phyloP scores from a whole-genome alignment of 345 rosid species.

The Pistacia atlantica region DNA sequence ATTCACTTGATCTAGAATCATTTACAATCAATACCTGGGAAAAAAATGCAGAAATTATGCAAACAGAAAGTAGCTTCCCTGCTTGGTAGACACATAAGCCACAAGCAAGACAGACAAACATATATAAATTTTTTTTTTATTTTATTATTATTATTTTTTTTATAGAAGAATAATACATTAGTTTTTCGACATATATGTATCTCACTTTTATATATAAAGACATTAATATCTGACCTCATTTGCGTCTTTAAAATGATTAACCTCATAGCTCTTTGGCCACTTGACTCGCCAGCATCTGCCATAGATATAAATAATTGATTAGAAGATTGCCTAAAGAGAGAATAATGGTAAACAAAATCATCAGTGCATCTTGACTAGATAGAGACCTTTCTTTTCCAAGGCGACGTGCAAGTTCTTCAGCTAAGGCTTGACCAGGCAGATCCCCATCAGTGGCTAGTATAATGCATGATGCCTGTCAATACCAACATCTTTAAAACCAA shows the following conservation, averaged over 20 bases:
- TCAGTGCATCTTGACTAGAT: background rate
- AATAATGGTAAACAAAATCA: background rate
- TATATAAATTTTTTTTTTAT: background rate
- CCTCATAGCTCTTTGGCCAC: slow-evolving; percentile 80
- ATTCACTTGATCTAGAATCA: background rate
- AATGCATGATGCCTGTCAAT: slow-evolving; percentile 69
- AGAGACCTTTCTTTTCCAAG: slow-evolving; percentile 88
- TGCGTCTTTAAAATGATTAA: slow-evolving; percentile 74
- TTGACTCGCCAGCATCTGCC: slow-evolving; percentile 92
- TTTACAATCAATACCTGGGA: background rate
- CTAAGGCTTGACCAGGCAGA: slow-evolving; percentile 95
- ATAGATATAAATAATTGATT: slow-evolving; percentile 1
- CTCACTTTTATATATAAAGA: background rate
- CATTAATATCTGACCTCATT: slow-evolving; percentile 69
- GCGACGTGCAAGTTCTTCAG: slow-evolving; percentile 96
- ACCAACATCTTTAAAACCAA: slow-evolving; percentile 11
- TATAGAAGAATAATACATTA: too few relatives aligned
- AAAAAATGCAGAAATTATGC: background rate
- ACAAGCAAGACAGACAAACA: background rate
- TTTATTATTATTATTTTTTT: too few relatives aligned
- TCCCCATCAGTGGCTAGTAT: slow-evolving; percentile 98
- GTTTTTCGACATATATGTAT: too few relatives aligned
- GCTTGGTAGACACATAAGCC: background rate
- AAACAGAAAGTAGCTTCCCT: background rate
- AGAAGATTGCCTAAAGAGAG: slow-evolving; percentile 2